Percentiles rank a stretch among this genome's conserved stretches.
Conservation (phyloP, 768 basidiomycete species). For the Auricularia sp. region DNA sequence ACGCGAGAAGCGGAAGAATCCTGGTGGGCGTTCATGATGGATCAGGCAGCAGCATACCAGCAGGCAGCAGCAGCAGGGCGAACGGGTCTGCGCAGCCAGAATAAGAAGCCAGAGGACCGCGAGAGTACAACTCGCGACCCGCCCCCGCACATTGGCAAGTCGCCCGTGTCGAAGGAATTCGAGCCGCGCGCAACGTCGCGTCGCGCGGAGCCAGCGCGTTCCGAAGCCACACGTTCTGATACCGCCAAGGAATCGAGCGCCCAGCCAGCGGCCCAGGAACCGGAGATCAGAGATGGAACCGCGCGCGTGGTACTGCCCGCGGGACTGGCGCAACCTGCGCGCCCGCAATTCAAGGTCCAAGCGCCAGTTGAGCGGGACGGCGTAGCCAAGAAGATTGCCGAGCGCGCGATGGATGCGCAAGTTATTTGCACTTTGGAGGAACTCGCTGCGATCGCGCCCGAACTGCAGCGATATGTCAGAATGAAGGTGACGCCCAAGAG, state of each 20-base stretch:
- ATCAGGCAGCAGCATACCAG: neutral
- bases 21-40: neutral
- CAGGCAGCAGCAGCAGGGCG: neutral
- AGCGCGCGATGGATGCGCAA: neutral
- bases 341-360: neutral
- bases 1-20: neutral
- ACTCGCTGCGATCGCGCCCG: neutral
- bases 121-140: too few species aligned
- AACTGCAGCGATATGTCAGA: neutral
- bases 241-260: neutral
- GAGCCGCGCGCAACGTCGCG: too few species aligned
- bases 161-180: too few species aligned
- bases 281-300: neutral
- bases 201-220: neutral
- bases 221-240: too few species aligned
- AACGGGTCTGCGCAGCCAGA: neutral
- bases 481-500: neutral
- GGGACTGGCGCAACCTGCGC: neutral
- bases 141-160: too few species aligned
- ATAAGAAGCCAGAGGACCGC: neutral
- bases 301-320: neutral
- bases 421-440: neutral
- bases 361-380: neutral
- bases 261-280: neutral
- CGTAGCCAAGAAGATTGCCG: neutral